Conservation (phyloP, 768 basidiomycete genomes). For the Lentinula raphanica region DNA sequence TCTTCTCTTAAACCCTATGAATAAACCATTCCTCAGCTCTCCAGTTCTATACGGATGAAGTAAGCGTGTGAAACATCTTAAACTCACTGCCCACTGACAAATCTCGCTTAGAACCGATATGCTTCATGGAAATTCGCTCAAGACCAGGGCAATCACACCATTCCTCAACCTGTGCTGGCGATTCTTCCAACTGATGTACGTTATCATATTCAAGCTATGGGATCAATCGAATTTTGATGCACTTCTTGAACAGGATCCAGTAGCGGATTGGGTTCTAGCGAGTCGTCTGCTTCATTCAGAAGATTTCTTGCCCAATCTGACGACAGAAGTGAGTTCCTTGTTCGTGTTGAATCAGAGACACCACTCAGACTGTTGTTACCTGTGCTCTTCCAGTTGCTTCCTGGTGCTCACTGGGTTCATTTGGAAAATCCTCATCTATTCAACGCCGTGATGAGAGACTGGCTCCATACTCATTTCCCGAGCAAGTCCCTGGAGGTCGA, state of each 20-base stretch:
- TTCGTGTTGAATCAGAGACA: too few relatives aligned
- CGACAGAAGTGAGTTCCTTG: constrained; percentile 27
- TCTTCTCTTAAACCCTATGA: constrained; percentile 8
- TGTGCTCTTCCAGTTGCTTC: constrained; percentile 32
- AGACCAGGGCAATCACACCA: constrained; percentile 40
- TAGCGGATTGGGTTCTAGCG: constrained; percentile 36
- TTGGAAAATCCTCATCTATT: constrained; percentile 51
- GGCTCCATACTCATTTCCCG: constrained; percentile 33
- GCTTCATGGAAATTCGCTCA: constrained; percentile 34
- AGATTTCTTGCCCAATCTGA: constrained; percentile 32
- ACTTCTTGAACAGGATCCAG: constrained; percentile 37
- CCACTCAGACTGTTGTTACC: too few relatives aligned
- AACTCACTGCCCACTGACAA: not conserved
- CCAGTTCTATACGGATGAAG: constrained; percentile 59
- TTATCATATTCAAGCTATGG: too few relatives aligned
- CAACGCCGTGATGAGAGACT: constrained; percentile 46
- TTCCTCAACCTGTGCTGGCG: constrained; percentile 39
- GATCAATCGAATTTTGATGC: not conserved
- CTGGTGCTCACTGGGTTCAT: constrained; percentile 64
- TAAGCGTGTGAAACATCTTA: constrained; percentile 16
- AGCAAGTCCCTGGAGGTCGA: not conserved
- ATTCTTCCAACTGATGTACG: constrained; percentile 34
- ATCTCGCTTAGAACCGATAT: constrained; percentile 31
- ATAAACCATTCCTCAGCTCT: constrained; percentile 40
- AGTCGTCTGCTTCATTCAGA: constrained; percentile 30